Conservation (phyloP, 139 green algal genomes). For the Chlamydomonas urium region DNA sequence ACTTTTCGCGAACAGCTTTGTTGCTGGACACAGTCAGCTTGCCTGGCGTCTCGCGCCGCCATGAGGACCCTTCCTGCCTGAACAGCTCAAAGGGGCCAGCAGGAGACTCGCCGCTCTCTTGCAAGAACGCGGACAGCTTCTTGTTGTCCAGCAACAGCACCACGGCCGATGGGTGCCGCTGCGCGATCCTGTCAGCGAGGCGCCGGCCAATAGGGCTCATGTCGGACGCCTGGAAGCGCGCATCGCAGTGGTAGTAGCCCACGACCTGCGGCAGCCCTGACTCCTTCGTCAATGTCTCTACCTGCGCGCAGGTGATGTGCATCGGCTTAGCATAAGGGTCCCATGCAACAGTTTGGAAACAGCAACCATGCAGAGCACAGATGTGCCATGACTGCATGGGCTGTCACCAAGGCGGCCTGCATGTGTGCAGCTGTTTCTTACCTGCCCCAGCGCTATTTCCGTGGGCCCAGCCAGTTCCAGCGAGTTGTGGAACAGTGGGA, state of each 20-base stretch:
- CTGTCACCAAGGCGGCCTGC: not conserved
- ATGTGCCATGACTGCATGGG: not conserved
- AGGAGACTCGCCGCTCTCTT: not conserved
- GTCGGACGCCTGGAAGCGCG: conserved; percentile 32
- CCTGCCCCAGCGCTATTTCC: not conserved
- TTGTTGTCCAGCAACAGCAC: conserved; percentile 19
- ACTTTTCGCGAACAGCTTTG: not conserved
- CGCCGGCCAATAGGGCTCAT: conserved; percentile 13
- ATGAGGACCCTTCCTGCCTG: not conserved
- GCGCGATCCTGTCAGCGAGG: conserved; percentile 22
- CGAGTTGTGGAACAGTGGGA: conserved; percentile 65
- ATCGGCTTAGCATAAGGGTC: not conserved
- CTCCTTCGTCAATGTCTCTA: conserved; percentile 27
- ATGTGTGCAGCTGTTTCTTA: not conserved
- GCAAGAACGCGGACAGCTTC: conserved; percentile 18
- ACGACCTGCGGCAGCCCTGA: conserved; percentile 45
- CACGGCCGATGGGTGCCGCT: conserved; percentile 12
- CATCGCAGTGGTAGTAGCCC: conserved; percentile 76
- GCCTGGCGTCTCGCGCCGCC: not conserved
- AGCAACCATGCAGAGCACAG: too few species aligned
- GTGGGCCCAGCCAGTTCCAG: conserved; percentile 36
- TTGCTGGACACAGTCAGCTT: not conserved
- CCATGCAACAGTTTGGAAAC: not conserved
- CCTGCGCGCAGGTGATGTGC: conserved; percentile 25
- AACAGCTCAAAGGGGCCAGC: not conserved